phyloP scores from a whole-genome alignment of 2,329 filamentous ascomycete genomes.

The Pyrenophora tritici-repentis region DNA sequence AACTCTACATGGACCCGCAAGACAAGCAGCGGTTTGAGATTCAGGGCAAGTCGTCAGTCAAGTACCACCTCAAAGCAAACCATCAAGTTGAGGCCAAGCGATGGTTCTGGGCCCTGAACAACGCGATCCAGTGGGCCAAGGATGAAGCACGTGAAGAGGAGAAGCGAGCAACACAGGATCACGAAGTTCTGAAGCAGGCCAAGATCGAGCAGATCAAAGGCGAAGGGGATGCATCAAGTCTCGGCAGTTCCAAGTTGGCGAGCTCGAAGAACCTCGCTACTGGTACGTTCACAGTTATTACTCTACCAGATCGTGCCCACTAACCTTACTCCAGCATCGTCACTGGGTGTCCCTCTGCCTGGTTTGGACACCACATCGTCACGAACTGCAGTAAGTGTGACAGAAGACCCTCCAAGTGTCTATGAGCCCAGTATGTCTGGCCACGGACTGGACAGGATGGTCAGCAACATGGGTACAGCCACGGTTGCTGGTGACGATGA shows the following conservation, averaged over 20 bases:
- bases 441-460: constrained; percentile 55
- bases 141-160: constrained; percentile 94
- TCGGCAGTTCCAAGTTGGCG: constrained; percentile 41
- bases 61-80: constrained; percentile 96
- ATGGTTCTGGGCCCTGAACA: constrained; percentile 99
- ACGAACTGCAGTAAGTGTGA: constrained; percentile 52
- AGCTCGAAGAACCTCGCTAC: constrained; percentile 40
- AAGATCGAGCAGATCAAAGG: constrained; percentile 70
- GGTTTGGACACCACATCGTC: constrained; percentile 42
- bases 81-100: constrained; percentile 97
- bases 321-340: constrained; percentile 40
- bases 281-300: constrained; percentile 15
- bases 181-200: constrained; percentile 73
- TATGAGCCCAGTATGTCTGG: constrained; percentile 64
- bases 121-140: constrained; percentile 97
- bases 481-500: constrained; percentile 64
- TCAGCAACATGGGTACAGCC: constrained; percentile 56
- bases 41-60: constrained; percentile 96
- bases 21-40: constrained; percentile 99
- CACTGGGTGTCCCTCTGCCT: constrained; percentile 56
- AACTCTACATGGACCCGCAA: constrained; percentile 91
- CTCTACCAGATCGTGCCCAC: not conserved
- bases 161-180: constrained; percentile 72
- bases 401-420: constrained; percentile 62
- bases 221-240: constrained; percentile 50